Percentiles rank a stretch among this genome's conserved stretches.
Evolutionary conservation across 2,329 filamentous ascomycete species (phyloP).

Genomic region (Neocatenulostroma microsporum): DNA sequence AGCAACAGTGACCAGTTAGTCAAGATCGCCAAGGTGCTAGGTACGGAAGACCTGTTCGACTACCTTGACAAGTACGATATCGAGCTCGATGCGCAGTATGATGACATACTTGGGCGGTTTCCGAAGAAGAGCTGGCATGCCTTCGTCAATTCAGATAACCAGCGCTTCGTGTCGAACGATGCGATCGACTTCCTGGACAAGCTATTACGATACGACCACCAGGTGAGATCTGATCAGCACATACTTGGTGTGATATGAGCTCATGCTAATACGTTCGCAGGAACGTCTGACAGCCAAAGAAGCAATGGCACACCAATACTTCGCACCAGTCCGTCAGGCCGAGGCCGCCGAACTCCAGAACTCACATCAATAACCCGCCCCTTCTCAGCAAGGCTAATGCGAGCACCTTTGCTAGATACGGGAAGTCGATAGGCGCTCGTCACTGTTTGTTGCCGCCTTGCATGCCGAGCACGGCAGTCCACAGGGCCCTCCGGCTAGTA

Average conservation of each 20-base stretch:
- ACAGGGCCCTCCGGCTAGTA: too few relatives aligned
- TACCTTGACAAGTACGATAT: slow-evolving; percentile 99
- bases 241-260: too few relatives aligned
- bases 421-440: too few relatives aligned
- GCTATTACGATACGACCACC: slow-evolving; percentile 91
- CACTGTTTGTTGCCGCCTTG: too few relatives aligned
- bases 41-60: slow-evolving; percentile 94
- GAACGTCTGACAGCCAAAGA: slow-evolving; percentile 96
- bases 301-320: slow-evolving; percentile 92
- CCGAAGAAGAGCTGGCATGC: slow-evolving; percentile 97
- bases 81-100: slow-evolving; percentile 93
- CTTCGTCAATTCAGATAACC: slow-evolving; percentile 94
- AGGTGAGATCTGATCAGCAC: slow-evolving; percentile 53
- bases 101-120: slow-evolving; percentile 92
- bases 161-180: slow-evolving; percentile 92
- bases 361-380: too few relatives aligned
- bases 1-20: slow-evolving; percentile 97
- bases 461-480: too few relatives aligned
- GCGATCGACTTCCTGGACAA: slow-evolving; percentile 98
- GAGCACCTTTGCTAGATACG: too few relatives aligned
- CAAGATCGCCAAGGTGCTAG: slow-evolving; percentile 97
- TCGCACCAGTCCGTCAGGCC: slow-evolving; percentile 77
- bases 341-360: slow-evolving; percentile 42
- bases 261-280: too few relatives aligned
- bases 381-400: too few relatives aligned